These are phyloP conservation scores for Wickerhamomyces canadensis DNA, from an alignment of 805 yeast species.

Conservation along the genomic window DNA sequence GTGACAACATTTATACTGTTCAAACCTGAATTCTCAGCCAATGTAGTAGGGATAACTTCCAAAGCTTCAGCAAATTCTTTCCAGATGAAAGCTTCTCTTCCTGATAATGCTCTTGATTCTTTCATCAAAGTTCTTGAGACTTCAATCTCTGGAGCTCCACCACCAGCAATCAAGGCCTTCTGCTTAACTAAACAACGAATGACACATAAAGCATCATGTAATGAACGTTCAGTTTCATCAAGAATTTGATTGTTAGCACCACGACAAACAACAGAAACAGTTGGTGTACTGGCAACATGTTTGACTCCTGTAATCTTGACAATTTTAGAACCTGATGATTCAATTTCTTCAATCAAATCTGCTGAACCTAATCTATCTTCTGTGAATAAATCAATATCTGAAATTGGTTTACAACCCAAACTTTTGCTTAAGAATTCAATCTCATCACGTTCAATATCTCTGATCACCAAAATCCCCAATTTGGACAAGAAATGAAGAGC, in stretches of 20 bases:
- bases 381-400: slow-evolving; percentile 88
- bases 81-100: slow-evolving; percentile 63
- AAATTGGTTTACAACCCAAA: slow-evolving; percentile 91
- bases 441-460: slow-evolving; percentile 97
- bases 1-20: slow-evolving; percentile 92
- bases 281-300: slow-evolving; percentile 60
- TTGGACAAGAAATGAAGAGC: slow-evolving; percentile 93
- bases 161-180: slow-evolving; percentile 95
- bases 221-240: slow-evolving; percentile 95
- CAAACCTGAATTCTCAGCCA: slow-evolving; percentile 96
- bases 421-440: slow-evolving; percentile 80
- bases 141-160: slow-evolving; percentile 98
- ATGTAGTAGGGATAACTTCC: slow-evolving; percentile 89
- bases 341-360: slow-evolving; percentile 79
- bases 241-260: slow-evolving; percentile 89
- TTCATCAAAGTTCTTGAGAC: slow-evolving; percentile 95
- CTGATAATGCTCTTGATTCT: slow-evolving; percentile 86
- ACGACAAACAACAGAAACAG: slow-evolving; percentile 87
- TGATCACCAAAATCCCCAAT: slow-evolving; percentile 88
- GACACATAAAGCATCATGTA: slow-evolving; percentile 94
- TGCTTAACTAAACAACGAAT: slow-evolving; percentile 81
- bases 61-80: slow-evolving; percentile 76
- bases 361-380: slow-evolving; percentile 92
- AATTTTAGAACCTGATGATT: slow-evolving; percentile 49
- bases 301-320: slow-evolving; percentile 84